Base-by-base conservation (phyloP, 805 yeast species). In the Ogataea kodamae region DNA sequence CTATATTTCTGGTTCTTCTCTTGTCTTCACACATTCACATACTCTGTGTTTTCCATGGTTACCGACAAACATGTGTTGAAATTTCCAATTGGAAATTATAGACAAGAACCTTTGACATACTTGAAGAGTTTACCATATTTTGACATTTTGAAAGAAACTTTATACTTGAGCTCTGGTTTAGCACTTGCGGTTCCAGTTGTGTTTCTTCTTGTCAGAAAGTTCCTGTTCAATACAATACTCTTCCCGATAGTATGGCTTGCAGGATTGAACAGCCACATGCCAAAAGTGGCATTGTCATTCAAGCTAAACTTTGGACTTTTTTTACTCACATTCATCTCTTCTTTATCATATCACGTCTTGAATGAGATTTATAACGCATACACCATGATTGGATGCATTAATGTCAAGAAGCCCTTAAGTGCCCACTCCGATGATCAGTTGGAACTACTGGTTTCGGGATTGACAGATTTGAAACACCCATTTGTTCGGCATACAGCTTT, bases 321-420 rank as follows among this genome's bases (percentile, higher is more conserved):
- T 4, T 49, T 51, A 14, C 49, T 58, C 3, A 60, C 65, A 18
- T 68, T 54, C 40, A 46, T 65, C n/a, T 42, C 62, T 14, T 55
- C 61, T 22, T 49, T 65, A 22, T 46, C 54, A 8, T 74, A 82
- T 74, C 88, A 82, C 48, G 28, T 70, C 6, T 53, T 72, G 15
- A 78, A 79, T 49, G 68, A 73, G 36, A 58, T 77, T 1, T 82
- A 72, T 51, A 67, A 76, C 48, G 81, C 81, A 3, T 81, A 80
- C 51, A 69, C 84, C 36, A 70, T 81, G 9, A 70, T 81, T 43
- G 90, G 92, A 2, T 82, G 90, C 53, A 51, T 83, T 32, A 81
- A 78, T 46, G 78, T 80, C 29, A 76, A 74, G 12, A 74, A 72
- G 37, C 74, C 85, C 12, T 65, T 83, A 6, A 72, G 81, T 27